phyloP scores from a whole-genome alignment of 108 stramenopile species.

The Skeletonema potamos region DNA sequence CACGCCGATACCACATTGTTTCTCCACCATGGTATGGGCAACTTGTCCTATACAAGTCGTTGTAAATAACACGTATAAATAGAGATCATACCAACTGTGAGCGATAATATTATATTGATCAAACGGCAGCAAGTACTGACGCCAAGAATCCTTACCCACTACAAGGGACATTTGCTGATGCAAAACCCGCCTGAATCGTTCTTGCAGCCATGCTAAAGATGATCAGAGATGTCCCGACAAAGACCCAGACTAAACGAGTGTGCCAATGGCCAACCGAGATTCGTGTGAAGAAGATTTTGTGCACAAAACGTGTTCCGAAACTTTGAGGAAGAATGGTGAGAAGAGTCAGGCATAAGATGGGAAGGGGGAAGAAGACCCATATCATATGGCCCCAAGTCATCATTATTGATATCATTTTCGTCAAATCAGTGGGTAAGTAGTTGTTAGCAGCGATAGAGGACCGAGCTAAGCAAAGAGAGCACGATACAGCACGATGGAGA shows the following conservation, averaged over 20 bases:
- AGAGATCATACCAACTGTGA: not conserved
- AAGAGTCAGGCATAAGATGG: slow-evolving; percentile 30
- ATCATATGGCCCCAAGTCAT: slow-evolving; percentile 19
- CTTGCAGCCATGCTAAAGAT: slow-evolving; percentile 24
- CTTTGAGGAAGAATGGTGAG: slow-evolving; percentile 31
- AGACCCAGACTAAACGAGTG: slow-evolving; percentile 40
- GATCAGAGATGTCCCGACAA: slow-evolving; percentile 20
- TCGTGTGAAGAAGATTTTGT: slow-evolving; percentile 41
- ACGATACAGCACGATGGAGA: no score
- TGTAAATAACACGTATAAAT: not conserved
- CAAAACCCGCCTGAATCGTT: slow-evolving; percentile 24
- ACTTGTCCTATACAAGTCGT: slow-evolving; percentile 5
- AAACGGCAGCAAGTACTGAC: not conserved
- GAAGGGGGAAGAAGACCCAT: slow-evolving; percentile 50
- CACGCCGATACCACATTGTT: slow-evolving; percentile 47
- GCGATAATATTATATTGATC: not conserved
- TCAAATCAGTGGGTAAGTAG: no score
- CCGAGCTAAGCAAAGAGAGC: no score
- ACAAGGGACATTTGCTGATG: slow-evolving; percentile 35
- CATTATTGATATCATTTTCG: not conserved
- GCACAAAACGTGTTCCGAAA: slow-evolving; percentile 26
- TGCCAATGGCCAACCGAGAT: slow-evolving; percentile 26
- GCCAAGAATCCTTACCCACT: slow-evolving; percentile 27
- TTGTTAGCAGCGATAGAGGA: no score
- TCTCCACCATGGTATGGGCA: slow-evolving; percentile 43